A percentile compares a stretch with the other conserved stretches of the same genome.
Conservation (phyloP, 371 early-diverging fungal genomes). For the Blyttiomyces sp. region DNA sequence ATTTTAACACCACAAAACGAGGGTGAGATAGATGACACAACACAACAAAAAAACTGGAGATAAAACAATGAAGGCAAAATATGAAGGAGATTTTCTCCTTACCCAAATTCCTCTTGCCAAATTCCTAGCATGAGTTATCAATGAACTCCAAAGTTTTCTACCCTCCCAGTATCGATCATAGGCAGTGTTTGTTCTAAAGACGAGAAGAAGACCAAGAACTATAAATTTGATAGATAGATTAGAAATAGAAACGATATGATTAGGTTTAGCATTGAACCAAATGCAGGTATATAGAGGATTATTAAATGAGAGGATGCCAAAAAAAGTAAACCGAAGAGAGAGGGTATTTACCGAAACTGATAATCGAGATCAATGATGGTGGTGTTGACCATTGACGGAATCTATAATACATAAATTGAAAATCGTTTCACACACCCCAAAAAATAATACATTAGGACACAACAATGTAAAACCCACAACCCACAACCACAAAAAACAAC, state of each 20-base stretch:
- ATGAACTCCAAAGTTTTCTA: conserved; percentile 58
- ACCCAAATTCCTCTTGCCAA: conserved; percentile 64
- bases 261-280: too few relatives aligned
- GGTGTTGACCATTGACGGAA: neutral
- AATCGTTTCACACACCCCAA: too few relatives aligned
- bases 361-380: conserved; percentile 7
- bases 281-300: too few relatives aligned
- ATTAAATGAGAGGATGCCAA: neutral
- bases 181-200: conserved; percentile 25
- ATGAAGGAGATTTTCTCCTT: neutral
- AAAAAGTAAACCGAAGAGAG: neutral
- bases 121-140: conserved; percentile 34
- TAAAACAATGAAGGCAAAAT: neutral
- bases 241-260: too few relatives aligned
- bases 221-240: conserved; percentile 2
- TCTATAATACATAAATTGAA: too few relatives aligned
- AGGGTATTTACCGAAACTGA: conserved; percentile 6
- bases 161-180: conserved; percentile 74
- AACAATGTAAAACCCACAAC: too few relatives aligned
- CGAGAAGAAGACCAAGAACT: conserved; percentile 16
- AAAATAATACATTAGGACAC: too few relatives aligned
- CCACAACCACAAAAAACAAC: too few relatives aligned
- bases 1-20: neutral
- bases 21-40: neutral
- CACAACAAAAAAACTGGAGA: neutral